Evolutionary conservation across 768 basidiomycete species (phyloP), one percentile per base, ranked within the genome.

Genomic region (Suillus luteus): DNA sequence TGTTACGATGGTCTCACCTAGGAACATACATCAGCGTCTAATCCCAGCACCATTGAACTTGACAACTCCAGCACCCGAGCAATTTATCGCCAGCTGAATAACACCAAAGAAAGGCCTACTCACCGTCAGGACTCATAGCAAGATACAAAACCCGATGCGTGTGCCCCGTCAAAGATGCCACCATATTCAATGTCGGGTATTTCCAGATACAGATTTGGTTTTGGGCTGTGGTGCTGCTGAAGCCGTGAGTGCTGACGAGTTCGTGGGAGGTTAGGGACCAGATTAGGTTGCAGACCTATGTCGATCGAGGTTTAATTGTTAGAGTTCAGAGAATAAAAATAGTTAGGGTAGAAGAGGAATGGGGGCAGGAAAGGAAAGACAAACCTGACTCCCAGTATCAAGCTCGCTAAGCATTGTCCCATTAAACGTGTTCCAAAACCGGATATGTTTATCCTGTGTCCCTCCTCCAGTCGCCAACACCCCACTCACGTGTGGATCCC

Each of bases 201-300:
- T 90, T 90, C 95, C 95, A 95, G 64, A 95, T 92, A 69, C 92
- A 94, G 57, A 96, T 95, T 73, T 99, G 96, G 76, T 99, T 97
- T 75, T 97, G 95, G 2, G 95, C 91, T 0, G 93, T 88, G 2
- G 93, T 94, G 7, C 90, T 92, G 14, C 94, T 96, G 79, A 95
- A 99, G 1, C 96, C 96, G 69, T 99, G 96, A 0, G 96, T 99
- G 12, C 96, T 97, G 35, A 99, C 96, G 33, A 99, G 86, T 76
- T 99, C 96, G 68, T 97, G 95, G 2, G 96, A 96, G 8, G 93
- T 99, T 40, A 89, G 79, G 0, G 94, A 95, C 95, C 95, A 99
- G 65, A 95, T 92, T 62, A 99, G 86, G 78, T 99, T 99, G 81
- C 96, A 98, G 48, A 98, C 94, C 94, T 96, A n/a, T 51, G 15